Conservation (phyloP, 2,329 filamentous ascomycete species). For the Neopestalotiopsis sp. region DNA sequence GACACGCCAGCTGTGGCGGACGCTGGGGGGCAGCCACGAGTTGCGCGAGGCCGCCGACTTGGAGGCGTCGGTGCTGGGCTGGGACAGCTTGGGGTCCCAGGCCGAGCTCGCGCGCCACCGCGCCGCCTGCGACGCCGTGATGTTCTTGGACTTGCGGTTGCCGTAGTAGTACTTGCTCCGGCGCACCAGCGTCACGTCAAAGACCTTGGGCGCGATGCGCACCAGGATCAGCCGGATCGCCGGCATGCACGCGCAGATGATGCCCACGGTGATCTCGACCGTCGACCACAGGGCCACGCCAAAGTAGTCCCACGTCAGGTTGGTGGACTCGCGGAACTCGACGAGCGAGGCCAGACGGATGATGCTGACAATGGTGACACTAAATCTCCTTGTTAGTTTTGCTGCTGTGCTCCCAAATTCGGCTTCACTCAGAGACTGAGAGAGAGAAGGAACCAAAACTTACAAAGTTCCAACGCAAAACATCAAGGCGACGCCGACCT, state of each 20-base stretch:
- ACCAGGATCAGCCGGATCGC: slow-evolving; percentile 19
- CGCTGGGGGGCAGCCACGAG: slow-evolving; percentile 9
- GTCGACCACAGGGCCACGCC: slow-evolving; percentile 38
- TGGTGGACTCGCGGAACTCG: slow-evolving; percentile 32
- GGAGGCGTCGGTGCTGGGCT: neutral
- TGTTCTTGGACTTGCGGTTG: slow-evolving; percentile 2
- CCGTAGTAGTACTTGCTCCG: slow-evolving; percentile 6
- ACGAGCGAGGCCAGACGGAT: slow-evolving; percentile 37
- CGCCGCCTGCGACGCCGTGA: neutral
- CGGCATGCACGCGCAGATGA: slow-evolving; percentile 22
- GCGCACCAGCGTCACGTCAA: slow-evolving; percentile 2
- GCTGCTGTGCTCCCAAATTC: no score
- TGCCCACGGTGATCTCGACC: slow-evolving; percentile 37
- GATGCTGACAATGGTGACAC: slow-evolving; percentile 39
- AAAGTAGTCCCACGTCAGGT: slow-evolving; percentile 37
- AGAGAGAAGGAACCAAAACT: slow-evolving; percentile 22
- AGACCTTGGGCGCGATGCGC: slow-evolving; percentile 16
- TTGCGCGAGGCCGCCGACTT: slow-evolving; percentile 12
- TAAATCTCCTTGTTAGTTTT: neutral
- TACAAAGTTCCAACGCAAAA: slow-evolving; percentile 49
- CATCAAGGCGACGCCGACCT: slow-evolving; percentile 51
- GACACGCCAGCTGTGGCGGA: slow-evolving; percentile 8
- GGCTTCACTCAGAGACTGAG: slow-evolving; percentile 16
- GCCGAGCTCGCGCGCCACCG: neutral
- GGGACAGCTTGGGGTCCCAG: neutral